Conservation (phyloP, 225 moss, liverwort and hornwort genomes). For the Anthoceros angustus region DNA sequence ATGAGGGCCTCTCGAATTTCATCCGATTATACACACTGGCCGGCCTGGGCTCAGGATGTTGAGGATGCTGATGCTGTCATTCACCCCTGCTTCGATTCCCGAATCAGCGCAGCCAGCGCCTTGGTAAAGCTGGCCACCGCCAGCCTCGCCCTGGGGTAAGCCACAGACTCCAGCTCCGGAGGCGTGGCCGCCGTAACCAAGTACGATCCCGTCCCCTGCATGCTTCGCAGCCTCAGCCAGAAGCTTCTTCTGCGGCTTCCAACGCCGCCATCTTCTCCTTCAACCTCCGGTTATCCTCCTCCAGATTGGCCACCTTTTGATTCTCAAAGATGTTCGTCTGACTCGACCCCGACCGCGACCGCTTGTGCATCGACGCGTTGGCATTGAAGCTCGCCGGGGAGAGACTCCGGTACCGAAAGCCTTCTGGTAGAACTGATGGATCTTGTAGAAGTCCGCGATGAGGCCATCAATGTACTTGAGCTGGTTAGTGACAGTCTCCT, state of each 20-base stretch:
- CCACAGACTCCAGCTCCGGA: not conserved
- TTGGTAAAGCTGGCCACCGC: not conserved
- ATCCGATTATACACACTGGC: slow-evolving; percentile 1
- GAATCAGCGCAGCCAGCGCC: not conserved
- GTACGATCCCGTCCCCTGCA: not conserved
- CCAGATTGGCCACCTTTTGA: not conserved
- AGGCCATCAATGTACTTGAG: slow-evolving; percentile 3
- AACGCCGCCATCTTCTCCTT: not conserved
- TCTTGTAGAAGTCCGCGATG: not conserved
- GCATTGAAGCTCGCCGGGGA: not conserved
- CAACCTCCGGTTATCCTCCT: not conserved
- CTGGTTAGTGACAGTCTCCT: not conserved
- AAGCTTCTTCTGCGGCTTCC: not conserved
- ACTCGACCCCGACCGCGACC: not conserved
- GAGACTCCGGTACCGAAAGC: not conserved
- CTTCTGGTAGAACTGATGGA: not conserved
- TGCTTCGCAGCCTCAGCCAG: not conserved
- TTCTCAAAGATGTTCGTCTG: not conserved
- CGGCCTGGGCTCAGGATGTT: not conserved
- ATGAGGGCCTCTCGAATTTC: slow-evolving; percentile 1
- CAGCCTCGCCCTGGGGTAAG: slow-evolving; percentile 3
- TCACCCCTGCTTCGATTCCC: slow-evolving; percentile 3
- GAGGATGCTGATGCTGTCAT: slow-evolving; percentile 5
- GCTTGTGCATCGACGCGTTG: slow-evolving; percentile 1
- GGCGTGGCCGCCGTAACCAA: slow-evolving; percentile 1